Base-by-base conservation (phyloP, 768 basidiomycete species). In the Dictyophora rubrovolvata region DNA sequence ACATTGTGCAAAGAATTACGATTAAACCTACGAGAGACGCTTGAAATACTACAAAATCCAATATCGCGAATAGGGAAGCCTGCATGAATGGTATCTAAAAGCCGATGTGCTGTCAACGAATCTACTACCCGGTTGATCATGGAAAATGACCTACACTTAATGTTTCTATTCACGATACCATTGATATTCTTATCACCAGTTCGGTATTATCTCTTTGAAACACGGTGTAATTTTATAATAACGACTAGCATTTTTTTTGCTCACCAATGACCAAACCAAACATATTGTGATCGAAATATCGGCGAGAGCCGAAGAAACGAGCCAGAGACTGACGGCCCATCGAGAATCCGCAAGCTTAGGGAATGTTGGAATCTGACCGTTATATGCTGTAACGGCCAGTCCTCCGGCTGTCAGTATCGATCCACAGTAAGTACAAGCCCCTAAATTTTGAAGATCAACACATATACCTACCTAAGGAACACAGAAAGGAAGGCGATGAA, bases 211-310 rank as follows among this genome's bases (percentile, higher is more conserved):
- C 68, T 66, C 79, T 80, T 28, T 18, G 36, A 28, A 28, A 23
- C 36, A 22, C 20, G n/a, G 20, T 35, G 8, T 9, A 11, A 11
- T 28, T 7, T 36, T 33, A 36, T 23, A 47, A 8, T 50, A n/a
- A n/a, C n/a, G n/a, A n/a, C n/a, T n/a, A n/a, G n/a, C n/a, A n/a
- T n/a, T n/a, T n/a, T n/a, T n/a, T n/a, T n/a, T 50, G n/a, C 34
- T 23, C 60, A 79, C 80, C 66, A 82, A 65, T 42, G 71, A 74
- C 53, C 69, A 64, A 7, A 75, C 74, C 7, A 82, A 69, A 1
- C 72, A 61, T 0, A 65, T 56, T 1, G 81, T 76, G 51, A 83
- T 82, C 9, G 79, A 62, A 6, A 76, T 62, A 64, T 82, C 82
- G 11, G 74, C 73, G 8, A 72, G 66, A 6, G 75, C 75, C 10